Percentiles rank a stretch among this genome's conserved stretches.
Evolutionary conservation across 805 yeast species (phyloP).

Genomic region (Danielozyma ontarioensis): DNA sequence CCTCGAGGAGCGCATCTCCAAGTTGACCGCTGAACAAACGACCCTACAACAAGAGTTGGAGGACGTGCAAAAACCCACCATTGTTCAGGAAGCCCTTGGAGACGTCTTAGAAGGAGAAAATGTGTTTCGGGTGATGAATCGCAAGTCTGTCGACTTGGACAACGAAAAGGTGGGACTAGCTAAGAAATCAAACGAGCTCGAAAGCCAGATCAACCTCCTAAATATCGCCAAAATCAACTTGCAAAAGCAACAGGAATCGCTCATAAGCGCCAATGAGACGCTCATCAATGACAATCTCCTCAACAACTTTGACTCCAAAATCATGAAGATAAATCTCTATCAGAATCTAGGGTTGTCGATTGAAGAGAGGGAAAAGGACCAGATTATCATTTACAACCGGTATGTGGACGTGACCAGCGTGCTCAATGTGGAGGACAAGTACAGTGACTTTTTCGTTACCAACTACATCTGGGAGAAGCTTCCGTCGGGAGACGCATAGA

Average conservation of each 20-base stretch:
- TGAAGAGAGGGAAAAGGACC: slow-evolving; percentile 29
- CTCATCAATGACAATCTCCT: slow-evolving; percentile 25
- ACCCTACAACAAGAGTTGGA: slow-evolving; percentile 11
- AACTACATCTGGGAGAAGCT: slow-evolving; percentile 76
- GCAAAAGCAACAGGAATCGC: slow-evolving; percentile 30
- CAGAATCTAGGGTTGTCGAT: slow-evolving; percentile 55
- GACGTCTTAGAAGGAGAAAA: slow-evolving; percentile 11
- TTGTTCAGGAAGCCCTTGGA: slow-evolving; percentile 18
- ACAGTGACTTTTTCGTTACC: slow-evolving; percentile 64
- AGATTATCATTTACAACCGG: slow-evolving; percentile 46
- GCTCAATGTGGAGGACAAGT: slow-evolving; percentile 47
- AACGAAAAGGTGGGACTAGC: slow-evolving; percentile 47
- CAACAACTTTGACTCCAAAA: slow-evolving; percentile 38
- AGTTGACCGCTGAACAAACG: slow-evolving; percentile 6
- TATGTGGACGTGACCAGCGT: slow-evolving; percentile 42
- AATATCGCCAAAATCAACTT: slow-evolving; percentile 31
- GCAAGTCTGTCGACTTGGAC: slow-evolving; percentile 33
- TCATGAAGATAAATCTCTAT: slow-evolving; percentile 54
- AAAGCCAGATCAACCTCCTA: slow-evolving; percentile 32
- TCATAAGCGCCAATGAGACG: slow-evolving; percentile 21
- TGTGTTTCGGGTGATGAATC: slow-evolving; percentile 21
- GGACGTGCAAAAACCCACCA: not conserved
- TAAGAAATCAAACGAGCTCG: slow-evolving; percentile 47
- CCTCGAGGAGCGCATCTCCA: slow-evolving; percentile 5
- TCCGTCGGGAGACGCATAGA: slow-evolving; percentile 9